Evolutionary conservation across 306 rosid genomes (phyloP).

Genomic region (Gastrolobium villosum): DNA sequence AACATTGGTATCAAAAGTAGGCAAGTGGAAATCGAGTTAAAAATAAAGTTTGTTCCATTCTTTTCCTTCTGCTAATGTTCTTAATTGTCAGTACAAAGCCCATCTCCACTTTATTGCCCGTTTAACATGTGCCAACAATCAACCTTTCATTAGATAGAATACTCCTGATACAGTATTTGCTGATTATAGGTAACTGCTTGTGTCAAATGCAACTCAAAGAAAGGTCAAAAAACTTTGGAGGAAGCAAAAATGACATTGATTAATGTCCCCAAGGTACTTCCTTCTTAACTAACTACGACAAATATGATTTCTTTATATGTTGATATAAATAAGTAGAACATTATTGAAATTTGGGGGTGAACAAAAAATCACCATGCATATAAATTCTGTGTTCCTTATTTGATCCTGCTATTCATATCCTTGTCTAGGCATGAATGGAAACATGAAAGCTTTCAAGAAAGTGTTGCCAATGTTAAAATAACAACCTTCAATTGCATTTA

Average conservation of each 20-base stretch:
- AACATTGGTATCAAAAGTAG: not conserved
- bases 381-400: too few relatives aligned
- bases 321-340: too few relatives aligned
- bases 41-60: too few relatives aligned
- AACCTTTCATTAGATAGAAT: not conserved
- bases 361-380: too few relatives aligned
- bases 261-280: slow-evolving; percentile 81
- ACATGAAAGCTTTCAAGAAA: slow-evolving; percentile 11
- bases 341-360: too few relatives aligned
- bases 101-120: not conserved
- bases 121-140: slow-evolving; percentile 2
- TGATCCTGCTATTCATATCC: too few relatives aligned
- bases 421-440: slow-evolving; percentile 20
- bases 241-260: slow-evolving; percentile 90
- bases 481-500: slow-evolving; percentile 16
- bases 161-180: slow-evolving; percentile 41
- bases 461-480: slow-evolving; percentile 23
- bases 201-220: slow-evolving; percentile 84
- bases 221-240: slow-evolving; percentile 81
- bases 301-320: slow-evolving; percentile 37
- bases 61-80: not conserved
- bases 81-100: not conserved
- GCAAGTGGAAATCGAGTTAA: too few relatives aligned
- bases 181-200: slow-evolving; percentile 86
- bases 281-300: slow-evolving; percentile 34